A percentile compares a stretch with the other conserved stretches of the same genome.
Evolutionary conservation across 2,329 filamentous ascomycete genomes (phyloP).

Genomic region (Didymella sp.): DNA sequence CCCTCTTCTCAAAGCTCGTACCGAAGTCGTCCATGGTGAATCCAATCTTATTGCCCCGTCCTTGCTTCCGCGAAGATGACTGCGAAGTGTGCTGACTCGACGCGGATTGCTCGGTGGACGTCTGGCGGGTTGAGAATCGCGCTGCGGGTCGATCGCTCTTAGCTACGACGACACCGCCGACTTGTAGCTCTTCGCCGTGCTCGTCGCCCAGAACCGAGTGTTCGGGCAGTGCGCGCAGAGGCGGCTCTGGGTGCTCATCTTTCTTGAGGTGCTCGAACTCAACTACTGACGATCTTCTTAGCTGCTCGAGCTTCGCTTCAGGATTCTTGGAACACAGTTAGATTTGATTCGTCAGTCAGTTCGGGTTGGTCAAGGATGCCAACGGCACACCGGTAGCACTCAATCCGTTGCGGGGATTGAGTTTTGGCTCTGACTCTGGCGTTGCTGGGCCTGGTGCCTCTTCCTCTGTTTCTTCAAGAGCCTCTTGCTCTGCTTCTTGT

Average conservation of each 20-base stretch:
- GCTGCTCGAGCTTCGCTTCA: slow-evolving; percentile 54
- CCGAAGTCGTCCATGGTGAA: slow-evolving; percentile 32
- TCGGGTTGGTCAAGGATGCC: slow-evolving; percentile 40
- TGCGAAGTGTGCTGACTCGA: slow-evolving; percentile 10
- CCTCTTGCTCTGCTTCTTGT: slow-evolving; percentile 10
- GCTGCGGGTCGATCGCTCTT: slow-evolving; percentile 18
- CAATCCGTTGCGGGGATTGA: slow-evolving; percentile 25
- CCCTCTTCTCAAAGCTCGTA: slow-evolving; percentile 16
- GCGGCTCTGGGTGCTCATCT: slow-evolving; percentile 40
- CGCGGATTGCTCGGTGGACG: slow-evolving; percentile 2
- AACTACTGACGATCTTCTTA: slow-evolving; percentile 55
- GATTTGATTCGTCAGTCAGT: slow-evolving; percentile 41
- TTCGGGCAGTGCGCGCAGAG: slow-evolving; percentile 47
- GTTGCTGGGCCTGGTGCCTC: background rate
- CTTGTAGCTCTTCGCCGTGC: slow-evolving; percentile 19
- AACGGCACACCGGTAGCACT: slow-evolving; percentile 38
- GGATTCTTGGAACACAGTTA: slow-evolving; percentile 52
- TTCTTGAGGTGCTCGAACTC: slow-evolving; percentile 51
- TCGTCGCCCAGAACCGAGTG: slow-evolving; percentile 38
- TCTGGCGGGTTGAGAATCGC: slow-evolving; percentile 8
- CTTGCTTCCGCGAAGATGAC: slow-evolving; percentile 14
- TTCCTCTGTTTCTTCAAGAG: slow-evolving; percentile 8
- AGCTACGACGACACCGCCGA: slow-evolving; percentile 15
- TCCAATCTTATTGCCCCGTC: slow-evolving; percentile 25
- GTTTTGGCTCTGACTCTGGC: background rate